These are phyloP conservation scores for Gynostemma pentaphyllum DNA, from an alignment of 306 rosid species.

Conservation along the genomic window DNA sequence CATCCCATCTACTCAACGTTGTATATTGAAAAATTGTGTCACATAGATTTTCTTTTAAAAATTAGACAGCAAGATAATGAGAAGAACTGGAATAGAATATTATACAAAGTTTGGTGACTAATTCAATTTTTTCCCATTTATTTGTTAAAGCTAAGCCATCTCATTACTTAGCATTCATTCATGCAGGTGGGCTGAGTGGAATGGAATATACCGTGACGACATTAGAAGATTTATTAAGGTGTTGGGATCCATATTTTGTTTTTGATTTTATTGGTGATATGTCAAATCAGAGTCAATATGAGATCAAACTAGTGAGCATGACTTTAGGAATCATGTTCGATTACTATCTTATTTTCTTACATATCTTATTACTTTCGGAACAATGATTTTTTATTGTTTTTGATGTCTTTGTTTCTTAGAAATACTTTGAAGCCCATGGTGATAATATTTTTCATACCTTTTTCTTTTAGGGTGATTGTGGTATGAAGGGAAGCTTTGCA, in stretches of 20 bases:
- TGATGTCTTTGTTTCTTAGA: neutral
- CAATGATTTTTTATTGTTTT: too few species aligned
- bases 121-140: neutral
- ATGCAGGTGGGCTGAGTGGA: constrained; percentile 99
- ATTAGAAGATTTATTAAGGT: constrained; percentile 85
- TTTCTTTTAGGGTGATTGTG: constrained; percentile 52
- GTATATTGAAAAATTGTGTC: too few species aligned
- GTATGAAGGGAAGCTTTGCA: constrained; percentile 86
- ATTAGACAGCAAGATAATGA: too few species aligned
- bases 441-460: neutral
- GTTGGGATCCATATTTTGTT: neutral
- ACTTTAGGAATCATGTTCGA: neutral
- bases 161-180: constrained; percentile 17
- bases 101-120: too few species aligned
- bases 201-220: constrained; percentile 89
- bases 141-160: neutral
- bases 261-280: neutral
- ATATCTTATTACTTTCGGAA: too few species aligned
- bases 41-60: too few species aligned
- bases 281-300: neutral
- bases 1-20: too few species aligned
- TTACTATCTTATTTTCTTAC: neutral
- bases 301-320: neutral
- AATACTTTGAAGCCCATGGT: neutral
- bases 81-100: too few species aligned